Percentiles rank a stretch among this genome's conserved stretches.
phyloP scores from a whole-genome alignment of 495 filamentous ascomycete species.

The Clohesyomyces aquaticus region DNA sequence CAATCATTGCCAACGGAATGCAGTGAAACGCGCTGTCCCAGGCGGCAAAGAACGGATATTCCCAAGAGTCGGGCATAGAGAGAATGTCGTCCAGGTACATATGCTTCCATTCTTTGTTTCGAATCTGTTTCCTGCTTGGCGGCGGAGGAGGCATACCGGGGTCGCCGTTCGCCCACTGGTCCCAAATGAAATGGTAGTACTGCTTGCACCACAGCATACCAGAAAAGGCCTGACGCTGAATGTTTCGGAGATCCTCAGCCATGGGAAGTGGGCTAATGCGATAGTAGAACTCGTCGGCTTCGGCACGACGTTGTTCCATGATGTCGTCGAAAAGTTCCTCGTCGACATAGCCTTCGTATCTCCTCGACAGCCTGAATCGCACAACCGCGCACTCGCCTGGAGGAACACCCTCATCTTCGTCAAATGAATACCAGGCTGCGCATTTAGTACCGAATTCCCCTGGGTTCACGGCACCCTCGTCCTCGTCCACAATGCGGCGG shows the following conservation, averaged over 20 bases:
- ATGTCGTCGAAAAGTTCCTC: constrained; percentile 92
- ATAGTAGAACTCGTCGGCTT: constrained; percentile 95
- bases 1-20: constrained; percentile 94
- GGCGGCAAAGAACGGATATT: constrained; percentile 97
- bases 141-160: constrained; percentile 79
- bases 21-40: constrained; percentile 98
- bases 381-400: constrained; percentile 95
- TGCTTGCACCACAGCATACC: constrained; percentile 99
- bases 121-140: constrained; percentile 73
- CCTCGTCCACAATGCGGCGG: constrained; percentile 77
- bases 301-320: constrained; percentile 79
- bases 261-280: constrained; percentile 92
- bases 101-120: constrained; percentile 91
- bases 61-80: constrained; percentile 98
- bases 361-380: constrained; percentile 82
- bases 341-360: constrained; percentile 72
- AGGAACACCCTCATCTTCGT: constrained; percentile 80
- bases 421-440: constrained; percentile 89
- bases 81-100: constrained; percentile 91
- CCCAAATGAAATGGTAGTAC: constrained; percentile 94
- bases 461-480: constrained; percentile 82
- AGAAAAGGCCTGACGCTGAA: constrained; percentile 89
- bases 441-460: constrained; percentile 80
- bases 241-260: constrained; percentile 91
- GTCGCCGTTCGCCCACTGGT: constrained; percentile 90